Evolutionary conservation across 176 grass and related monocot genomes (phyloP).

Genomic region (Dendrocalamus sinicus): DNA sequence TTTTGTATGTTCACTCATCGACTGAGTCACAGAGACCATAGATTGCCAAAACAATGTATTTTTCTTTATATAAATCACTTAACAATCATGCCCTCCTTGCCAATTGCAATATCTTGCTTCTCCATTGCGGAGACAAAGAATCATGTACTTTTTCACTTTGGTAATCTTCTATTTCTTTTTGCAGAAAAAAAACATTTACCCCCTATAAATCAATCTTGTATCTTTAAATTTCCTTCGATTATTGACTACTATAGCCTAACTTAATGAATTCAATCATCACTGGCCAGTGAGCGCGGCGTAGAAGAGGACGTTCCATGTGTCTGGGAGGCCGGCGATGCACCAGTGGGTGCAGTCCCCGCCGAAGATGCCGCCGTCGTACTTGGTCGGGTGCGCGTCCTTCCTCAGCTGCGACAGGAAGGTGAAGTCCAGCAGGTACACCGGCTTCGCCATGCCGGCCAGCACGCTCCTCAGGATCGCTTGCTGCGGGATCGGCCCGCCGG

Average conservation of each 20-base stretch:
- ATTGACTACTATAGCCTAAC: neutral
- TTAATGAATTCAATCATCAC: slow-evolving; percentile 16
- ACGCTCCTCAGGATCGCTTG: slow-evolving; percentile 58
- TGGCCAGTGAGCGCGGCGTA: slow-evolving; percentile 66
- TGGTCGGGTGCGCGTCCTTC: slow-evolving; percentile 87
- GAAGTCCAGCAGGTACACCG: slow-evolving; percentile 73
- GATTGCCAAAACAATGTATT: neutral
- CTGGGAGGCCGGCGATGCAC: slow-evolving; percentile 78
- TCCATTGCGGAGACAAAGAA: neutral
- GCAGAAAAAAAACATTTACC: neutral
- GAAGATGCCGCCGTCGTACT: slow-evolving; percentile 70
- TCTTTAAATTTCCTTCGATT: slow-evolving; percentile 11
- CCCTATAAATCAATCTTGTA: slow-evolving; percentile 40
- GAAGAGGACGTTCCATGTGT: slow-evolving; percentile 85
- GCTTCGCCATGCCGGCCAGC: slow-evolving; percentile 61
- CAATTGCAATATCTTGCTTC: neutral
- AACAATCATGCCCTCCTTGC: neutral
- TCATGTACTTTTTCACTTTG: neutral
- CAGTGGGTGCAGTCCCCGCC: slow-evolving; percentile 81
- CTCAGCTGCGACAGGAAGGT: slow-evolving; percentile 74
- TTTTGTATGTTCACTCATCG: neutral
- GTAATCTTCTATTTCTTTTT: slow-evolving; percentile 12
- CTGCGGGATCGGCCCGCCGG: slow-evolving; percentile 57
- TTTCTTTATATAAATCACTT: neutral
- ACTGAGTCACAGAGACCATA: neutral